phyloP scores from a whole-genome alignment of 116 monocot genomes.

The Cymodocea nodosa region DNA sequence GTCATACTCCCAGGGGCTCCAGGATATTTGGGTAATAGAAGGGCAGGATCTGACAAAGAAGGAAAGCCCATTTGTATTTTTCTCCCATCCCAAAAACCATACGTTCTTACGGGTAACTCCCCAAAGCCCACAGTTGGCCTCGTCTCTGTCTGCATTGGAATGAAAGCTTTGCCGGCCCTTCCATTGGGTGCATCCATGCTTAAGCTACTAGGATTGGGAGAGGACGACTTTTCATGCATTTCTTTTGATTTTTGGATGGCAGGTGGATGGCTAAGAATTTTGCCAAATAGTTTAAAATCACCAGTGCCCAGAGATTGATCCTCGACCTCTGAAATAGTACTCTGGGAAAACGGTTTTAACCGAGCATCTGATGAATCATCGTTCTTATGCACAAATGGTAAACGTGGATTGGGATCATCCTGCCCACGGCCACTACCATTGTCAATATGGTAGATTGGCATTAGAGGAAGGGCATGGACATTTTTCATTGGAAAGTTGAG shows the following conservation, averaged over 20 bases:
- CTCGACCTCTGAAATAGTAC: slow-evolving; percentile 11
- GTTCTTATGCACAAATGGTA: not conserved
- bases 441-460: too few species aligned
- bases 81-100: slow-evolving; percentile 49
- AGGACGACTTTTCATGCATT: slow-evolving; percentile 12
- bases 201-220: slow-evolving; percentile 12
- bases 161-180: slow-evolving; percentile 9
- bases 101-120: slow-evolving; percentile 24
- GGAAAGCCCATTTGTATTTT: slow-evolving; percentile 41
- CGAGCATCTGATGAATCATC: slow-evolving; percentile 15
- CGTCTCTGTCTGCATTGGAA: slow-evolving; percentile 5
- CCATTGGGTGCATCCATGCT: not conserved
- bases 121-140: slow-evolving; percentile 12
- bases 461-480: too few species aligned
- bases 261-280: slow-evolving; percentile 53
- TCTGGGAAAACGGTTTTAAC: slow-evolving; percentile 8
- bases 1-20: not conserved
- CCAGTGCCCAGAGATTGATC: slow-evolving; percentile 30
- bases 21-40: slow-evolving; percentile 16
- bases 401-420: too few species aligned
- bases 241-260: slow-evolving; percentile 23
- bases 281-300: slow-evolving; percentile 89
- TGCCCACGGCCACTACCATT: too few species aligned
- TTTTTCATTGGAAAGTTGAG: too few species aligned
- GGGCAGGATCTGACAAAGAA: slow-evolving; percentile 35